Base-by-base conservation (phyloP, 1,284 basidiomycete genomes). In the Heterobasidion irregulare region DNA sequence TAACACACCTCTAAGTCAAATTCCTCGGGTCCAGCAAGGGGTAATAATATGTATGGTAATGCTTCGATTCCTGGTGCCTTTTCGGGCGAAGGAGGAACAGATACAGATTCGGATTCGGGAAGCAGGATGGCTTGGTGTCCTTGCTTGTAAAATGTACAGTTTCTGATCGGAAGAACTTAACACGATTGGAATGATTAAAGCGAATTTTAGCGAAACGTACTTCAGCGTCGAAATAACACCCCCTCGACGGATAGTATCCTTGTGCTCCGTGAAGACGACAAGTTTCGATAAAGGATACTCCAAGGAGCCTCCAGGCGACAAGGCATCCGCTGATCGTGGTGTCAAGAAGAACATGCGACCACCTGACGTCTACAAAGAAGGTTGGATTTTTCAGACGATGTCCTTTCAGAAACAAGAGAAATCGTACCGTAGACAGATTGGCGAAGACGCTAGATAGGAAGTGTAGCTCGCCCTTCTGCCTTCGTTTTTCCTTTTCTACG, bases 11-110 rank as follows among this genome's bases (percentile, higher is more conserved):
- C 94, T 2, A 94, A 76, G 58, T 96, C 92, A 58, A 92, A 86
- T 68, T 98, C 96, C 68, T 98, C 94, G 1, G 94, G 89, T 5
- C 95, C 95, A 59, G 95, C 94, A 2, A 99, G 78, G 0, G 96
- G 96, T 4, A 96, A 79, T 1, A 99, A 76, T 9, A 99, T 76
- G 63, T 84, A 89, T 0, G 91, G 86, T 5, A 97, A 75, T 6
- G 88, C 80, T 67, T 93, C 88, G 51, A 96, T 83, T 1, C 92
- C 92, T 8, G 89, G 84, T 1, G 88, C 90, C 12, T 69, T 70
- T 6, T 66, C 62, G n/a, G 69, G 73, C 13, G 84, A 84, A 0
- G 84, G 80, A 2, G 78, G 75, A 0, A 84, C 75, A 1, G 74
- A 61, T 18, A 82, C 74, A 36, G 61, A 64, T 6, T 70, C 71